Percentiles rank a stretch among this genome's conserved stretches.
These are phyloP conservation scores for Ceratobasidium theobromae DNA, from an alignment of 1,284 basidiomycete species.

Conservation along the genomic window DNA sequence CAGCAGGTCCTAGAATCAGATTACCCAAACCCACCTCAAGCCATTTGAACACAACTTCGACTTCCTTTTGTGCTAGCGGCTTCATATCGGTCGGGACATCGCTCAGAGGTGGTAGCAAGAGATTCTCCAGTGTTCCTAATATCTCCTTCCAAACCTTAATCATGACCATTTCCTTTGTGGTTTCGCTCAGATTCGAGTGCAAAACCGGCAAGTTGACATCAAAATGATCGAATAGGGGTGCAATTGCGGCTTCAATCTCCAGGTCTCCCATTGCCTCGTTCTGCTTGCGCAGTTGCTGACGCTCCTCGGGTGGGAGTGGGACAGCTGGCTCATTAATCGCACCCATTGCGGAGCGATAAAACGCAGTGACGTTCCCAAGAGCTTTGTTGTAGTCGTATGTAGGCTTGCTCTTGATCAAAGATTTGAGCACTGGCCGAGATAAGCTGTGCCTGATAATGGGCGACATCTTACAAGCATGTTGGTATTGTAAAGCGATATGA, in stretches of 20 bases:
- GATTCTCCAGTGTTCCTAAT: slow-evolving; percentile 78
- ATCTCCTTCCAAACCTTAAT: slow-evolving; percentile 97
- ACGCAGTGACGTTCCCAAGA: slow-evolving; percentile 73
- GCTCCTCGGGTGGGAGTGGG: slow-evolving; percentile 62
- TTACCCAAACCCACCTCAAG: slow-evolving; percentile 62
- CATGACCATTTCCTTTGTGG: slow-evolving; percentile 93
- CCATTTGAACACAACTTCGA: slow-evolving; percentile 99
- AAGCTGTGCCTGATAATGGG: slow-evolving; percentile 91
- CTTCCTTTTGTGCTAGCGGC: slow-evolving; percentile 89
- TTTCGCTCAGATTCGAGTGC: slow-evolving; percentile 81
- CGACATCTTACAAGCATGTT: slow-evolving; percentile 67
- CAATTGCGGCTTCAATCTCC: slow-evolving; percentile 92
- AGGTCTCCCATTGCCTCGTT: slow-evolving; percentile 78
- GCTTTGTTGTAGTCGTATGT: slow-evolving; percentile 82
- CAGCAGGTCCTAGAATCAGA: background rate
- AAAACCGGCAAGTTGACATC: slow-evolving; percentile 92
- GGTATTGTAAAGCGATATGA: background rate
- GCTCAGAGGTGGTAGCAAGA: slow-evolving; percentile 90
- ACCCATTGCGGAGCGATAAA: slow-evolving; percentile 76
- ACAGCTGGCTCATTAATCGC: slow-evolving; percentile 70
- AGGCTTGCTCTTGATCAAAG: slow-evolving; percentile 65
- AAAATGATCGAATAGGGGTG: slow-evolving; percentile 94
- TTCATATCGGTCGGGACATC: slow-evolving; percentile 90
- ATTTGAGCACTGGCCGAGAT: slow-evolving; percentile 75
- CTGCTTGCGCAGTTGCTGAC: slow-evolving; percentile 61